A percentile compares a stretch with the other conserved stretches of the same genome.
phyloP scores from a whole-genome alignment of 2,329 filamentous ascomycete genomes.

The Metarhizium guizhouense region DNA sequence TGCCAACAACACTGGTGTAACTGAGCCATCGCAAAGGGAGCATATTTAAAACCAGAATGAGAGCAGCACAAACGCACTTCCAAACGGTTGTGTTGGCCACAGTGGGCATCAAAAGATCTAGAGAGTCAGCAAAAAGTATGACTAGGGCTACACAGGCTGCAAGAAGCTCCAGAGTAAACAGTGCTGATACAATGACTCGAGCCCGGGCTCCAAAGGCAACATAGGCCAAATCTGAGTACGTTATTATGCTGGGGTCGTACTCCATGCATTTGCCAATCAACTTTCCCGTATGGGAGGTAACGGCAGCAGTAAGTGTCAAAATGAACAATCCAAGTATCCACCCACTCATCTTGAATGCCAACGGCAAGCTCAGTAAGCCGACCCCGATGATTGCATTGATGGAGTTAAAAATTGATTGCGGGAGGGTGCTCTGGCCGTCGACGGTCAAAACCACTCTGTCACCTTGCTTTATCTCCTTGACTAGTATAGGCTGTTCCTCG shows the following conservation, averaged over 20 bases:
- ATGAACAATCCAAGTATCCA: constrained; percentile 78
- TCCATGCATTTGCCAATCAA: constrained; percentile 84
- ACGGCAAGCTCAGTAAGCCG: constrained; percentile 77
- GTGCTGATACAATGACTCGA: constrained; percentile 69
- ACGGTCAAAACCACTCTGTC: constrained; percentile 77
- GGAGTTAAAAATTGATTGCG: constrained; percentile 93
- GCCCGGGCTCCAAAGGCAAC: constrained; percentile 80
- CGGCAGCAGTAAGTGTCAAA: constrained; percentile 61
- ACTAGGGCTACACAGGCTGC: constrained; percentile 84
- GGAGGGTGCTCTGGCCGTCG: constrained; percentile 88
- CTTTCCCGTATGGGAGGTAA: constrained; percentile 79
- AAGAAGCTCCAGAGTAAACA: constrained; percentile 82
- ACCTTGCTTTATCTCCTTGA: constrained; percentile 83
- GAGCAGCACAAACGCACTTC: constrained; percentile 75
- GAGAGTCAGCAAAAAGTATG: constrained; percentile 87
- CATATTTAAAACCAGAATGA: constrained; percentile 77
- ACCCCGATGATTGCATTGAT: constrained; percentile 90
- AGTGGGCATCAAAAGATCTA: constrained; percentile 68
- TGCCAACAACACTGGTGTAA: constrained; percentile 88
- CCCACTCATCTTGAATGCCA: constrained; percentile 79
- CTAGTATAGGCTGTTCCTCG: constrained; percentile 60
- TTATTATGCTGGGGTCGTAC: constrained; percentile 75
- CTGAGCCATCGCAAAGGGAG: constrained; percentile 75
- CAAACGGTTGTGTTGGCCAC: constrained; percentile 58
- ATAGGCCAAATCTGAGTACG: constrained; percentile 88